Conservation (phyloP, 257 asterid species). For the Penstemon eatonii region DNA sequence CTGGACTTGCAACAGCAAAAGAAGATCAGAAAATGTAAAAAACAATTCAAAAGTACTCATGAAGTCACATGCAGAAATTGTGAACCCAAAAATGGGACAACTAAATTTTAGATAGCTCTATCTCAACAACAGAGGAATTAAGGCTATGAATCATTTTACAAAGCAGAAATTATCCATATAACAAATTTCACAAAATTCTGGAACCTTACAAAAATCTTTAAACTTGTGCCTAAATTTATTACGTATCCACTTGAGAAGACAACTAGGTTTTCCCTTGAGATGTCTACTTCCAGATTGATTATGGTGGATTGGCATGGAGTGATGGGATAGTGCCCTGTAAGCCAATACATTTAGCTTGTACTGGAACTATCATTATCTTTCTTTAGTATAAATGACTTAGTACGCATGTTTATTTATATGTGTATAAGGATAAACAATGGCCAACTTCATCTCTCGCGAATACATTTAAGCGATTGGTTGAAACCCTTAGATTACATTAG, state of each 20-base stretch:
- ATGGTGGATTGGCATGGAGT: constrained; percentile 30
- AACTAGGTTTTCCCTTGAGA: constrained; percentile 48
- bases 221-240: constrained; percentile 60
- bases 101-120: no score
- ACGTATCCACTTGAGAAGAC: constrained; percentile 55
- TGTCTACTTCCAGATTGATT: constrained; percentile 57
- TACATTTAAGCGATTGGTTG: no score
- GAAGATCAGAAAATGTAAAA: constrained; percentile 7
- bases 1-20: constrained; percentile 44
- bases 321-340: no score
- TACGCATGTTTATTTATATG: no score
- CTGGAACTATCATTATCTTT: no score
- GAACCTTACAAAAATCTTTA: constrained; percentile 50
- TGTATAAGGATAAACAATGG: no score
- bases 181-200: neutral
- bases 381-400: no score
- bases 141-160: neutral
- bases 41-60: neutral
- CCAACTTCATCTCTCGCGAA: no score
- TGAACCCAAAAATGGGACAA: neutral
- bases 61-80: neutral
- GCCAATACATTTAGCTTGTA: no score
- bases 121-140: no score
- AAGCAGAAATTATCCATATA: neutral
- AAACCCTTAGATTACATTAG: no score